Evolutionary conservation across 345 rosid genomes (phyloP).

Genomic region (Durio zibethinus): DNA sequence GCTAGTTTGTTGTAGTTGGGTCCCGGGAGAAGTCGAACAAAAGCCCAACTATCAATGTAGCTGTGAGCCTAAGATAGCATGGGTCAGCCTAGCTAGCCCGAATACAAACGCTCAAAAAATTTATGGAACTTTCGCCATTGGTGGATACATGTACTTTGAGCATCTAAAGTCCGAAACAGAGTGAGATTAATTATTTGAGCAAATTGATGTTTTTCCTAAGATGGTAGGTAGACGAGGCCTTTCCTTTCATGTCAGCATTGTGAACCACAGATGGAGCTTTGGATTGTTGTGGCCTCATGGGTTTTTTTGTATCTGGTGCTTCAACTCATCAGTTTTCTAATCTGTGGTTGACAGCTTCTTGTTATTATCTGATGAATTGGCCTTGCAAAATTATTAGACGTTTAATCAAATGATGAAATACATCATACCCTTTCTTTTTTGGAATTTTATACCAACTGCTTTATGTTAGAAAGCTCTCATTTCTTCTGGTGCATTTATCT

Average conservation of each 20-base stretch:
- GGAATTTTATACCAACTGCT: background rate
- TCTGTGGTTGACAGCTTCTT: conserved; percentile 7
- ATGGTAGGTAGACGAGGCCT: background rate
- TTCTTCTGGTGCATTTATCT: background rate
- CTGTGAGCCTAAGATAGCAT: background rate
- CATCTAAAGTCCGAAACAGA: background rate
- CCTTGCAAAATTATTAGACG: background rate
- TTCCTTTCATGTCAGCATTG: background rate
- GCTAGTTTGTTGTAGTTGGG: background rate
- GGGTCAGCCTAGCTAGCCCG: background rate
- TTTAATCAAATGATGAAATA: conserved; percentile 8
- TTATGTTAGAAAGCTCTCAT: background rate
- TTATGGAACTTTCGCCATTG: background rate
- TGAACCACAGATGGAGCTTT: background rate
- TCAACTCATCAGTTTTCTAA: background rate
- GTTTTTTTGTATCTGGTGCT: background rate
- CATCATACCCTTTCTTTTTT: background rate
- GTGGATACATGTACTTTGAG: background rate
- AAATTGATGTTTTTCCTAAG: background rate
- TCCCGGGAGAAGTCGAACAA: background rate
- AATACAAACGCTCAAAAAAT: background rate
- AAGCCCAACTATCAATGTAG: background rate
- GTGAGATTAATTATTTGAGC: too few relatives aligned
- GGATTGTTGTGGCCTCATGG: background rate
- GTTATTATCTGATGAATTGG: background rate